Evolutionary conservation across 306 rosid genomes (phyloP), one percentile per base, ranked within the genome.

Genomic region (Rosa lucieae): DNA sequence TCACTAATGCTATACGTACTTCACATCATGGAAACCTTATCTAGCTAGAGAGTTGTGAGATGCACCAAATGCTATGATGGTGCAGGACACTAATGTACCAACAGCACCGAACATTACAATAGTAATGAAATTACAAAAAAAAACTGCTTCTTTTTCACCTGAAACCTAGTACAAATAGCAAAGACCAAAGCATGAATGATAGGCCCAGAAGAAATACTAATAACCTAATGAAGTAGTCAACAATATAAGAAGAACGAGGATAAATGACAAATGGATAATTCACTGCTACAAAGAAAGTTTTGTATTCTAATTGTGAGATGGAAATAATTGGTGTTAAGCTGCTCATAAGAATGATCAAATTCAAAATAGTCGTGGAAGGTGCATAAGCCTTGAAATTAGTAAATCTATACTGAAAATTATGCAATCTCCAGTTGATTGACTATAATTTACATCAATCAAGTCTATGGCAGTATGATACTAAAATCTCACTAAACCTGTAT

Each of bases 61-160:
- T 81, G 47, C 91, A 91, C 99, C 99, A 9, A 88, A 82, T 47
- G 96, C 75, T 88, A 96, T 96, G 89, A 96, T 63, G 80, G 17
- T 46, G 79, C 93, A 88, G 37, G 96, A 93, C 88, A 96, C 79
- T 72, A 96, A 80, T 81, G 99, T 93, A 68, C 99, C 99, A 83
- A 96, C 20, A 68, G 97, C 99, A 65, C 99, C 99, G 80, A 96
- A 96, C 83, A 91, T 48, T 80, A 82, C 76, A 76, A 96, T 96
- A 37, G 98, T 93, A 29, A 87, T 90, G 84, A 96, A 96, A 82
- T 93, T 93, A 8, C 82, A 89, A 72, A 96, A 96, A 96, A 82
- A 96, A 96, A 29, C 81, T 87, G 98, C 89, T 96, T 96, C 97
- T 96, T 96, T 85, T 96, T 96, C 85, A 96, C 99, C 85, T 96